Evolutionary conservation across 768 basidiomycete species (phyloP).

Genomic region (Auricularia sp.): DNA sequence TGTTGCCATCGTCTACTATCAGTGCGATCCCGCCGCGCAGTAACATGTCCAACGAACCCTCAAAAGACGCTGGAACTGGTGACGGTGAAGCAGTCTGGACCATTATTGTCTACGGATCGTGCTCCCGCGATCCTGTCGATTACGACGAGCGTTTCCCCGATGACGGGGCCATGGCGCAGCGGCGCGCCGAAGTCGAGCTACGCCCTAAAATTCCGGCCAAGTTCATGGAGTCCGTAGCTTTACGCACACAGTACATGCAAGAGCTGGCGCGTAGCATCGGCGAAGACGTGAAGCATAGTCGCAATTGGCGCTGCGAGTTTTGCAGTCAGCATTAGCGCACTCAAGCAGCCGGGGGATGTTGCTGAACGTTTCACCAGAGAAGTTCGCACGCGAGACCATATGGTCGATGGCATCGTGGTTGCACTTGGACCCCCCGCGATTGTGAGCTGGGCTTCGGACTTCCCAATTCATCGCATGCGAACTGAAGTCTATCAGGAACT

Average conservation of each 20-base stretch:
- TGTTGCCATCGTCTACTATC: no score
- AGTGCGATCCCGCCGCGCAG: no score
- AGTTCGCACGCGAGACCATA: background rate
- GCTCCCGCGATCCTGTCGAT: background rate
- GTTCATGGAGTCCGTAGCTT: background rate
- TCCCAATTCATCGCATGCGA: background rate
- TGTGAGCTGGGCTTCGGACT: background rate
- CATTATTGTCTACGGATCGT: background rate
- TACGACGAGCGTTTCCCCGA: background rate
- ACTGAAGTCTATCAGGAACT: background rate
- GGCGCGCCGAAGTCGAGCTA: background rate
- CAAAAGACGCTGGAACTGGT: background rate
- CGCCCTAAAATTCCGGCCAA: background rate
- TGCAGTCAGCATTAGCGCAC: background rate
- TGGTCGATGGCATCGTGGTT: background rate
- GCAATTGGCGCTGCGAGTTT: background rate
- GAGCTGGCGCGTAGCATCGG: background rate
- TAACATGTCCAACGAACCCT: no score
- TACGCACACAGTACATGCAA: background rate
- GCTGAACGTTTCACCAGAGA: background rate
- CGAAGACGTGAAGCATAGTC: background rate
- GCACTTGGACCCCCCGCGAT: background rate
- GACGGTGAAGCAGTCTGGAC: background rate
- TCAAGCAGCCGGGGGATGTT: no score
- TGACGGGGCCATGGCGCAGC: background rate